Evolutionary conservation across 768 basidiomycete species (phyloP).

Genomic region (Termitomyces sp.): DNA sequence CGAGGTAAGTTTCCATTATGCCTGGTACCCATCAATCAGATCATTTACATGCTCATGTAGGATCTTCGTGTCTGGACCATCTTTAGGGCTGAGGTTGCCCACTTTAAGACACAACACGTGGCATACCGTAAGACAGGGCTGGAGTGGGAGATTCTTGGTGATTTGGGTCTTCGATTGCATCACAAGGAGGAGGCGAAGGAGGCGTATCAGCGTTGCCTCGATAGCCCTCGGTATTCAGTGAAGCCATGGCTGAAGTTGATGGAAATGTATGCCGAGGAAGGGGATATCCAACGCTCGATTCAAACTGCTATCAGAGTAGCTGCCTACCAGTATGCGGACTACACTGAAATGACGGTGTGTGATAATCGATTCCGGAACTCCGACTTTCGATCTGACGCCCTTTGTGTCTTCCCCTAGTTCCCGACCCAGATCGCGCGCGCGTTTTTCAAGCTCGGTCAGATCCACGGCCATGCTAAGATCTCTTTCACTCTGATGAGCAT

Average conservation of each 20-base stretch:
- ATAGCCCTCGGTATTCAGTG: slow-evolving; percentile 77
- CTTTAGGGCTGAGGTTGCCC: slow-evolving; percentile 96
- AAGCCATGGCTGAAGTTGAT: slow-evolving; percentile 94
- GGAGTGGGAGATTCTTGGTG: slow-evolving; percentile 98
- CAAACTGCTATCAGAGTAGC: slow-evolving; percentile 92
- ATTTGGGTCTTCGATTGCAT: slow-evolving; percentile 87
- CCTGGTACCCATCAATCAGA: neutral
- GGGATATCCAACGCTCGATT: slow-evolving; percentile 85
- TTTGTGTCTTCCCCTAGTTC: slow-evolving; percentile 46
- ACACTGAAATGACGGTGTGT: slow-evolving; percentile 83
- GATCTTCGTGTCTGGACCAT: slow-evolving; percentile 98
- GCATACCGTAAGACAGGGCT: slow-evolving; percentile 95
- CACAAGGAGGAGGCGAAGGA: slow-evolving; percentile 99
- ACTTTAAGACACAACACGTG: slow-evolving; percentile 98
- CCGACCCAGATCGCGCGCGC: slow-evolving; percentile 87
- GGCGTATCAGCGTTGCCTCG: slow-evolving; percentile 92
- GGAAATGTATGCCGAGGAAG: slow-evolving; percentile 96
- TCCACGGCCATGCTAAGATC: slow-evolving; percentile 93
- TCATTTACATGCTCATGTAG: slow-evolving; percentile 32
- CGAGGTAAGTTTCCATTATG: slow-evolving; percentile 50
- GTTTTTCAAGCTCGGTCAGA: slow-evolving; percentile 90
- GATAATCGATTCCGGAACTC: neutral
- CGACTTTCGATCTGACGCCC: slow-evolving; percentile 1
- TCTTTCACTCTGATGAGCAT: slow-evolving; percentile 91
- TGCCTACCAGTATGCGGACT: slow-evolving; percentile 89